These are phyloP conservation scores for Ceratobasidium theobromae DNA, from an alignment of 1,284 basidiomycete genomes.

Conservation along the genomic window DNA sequence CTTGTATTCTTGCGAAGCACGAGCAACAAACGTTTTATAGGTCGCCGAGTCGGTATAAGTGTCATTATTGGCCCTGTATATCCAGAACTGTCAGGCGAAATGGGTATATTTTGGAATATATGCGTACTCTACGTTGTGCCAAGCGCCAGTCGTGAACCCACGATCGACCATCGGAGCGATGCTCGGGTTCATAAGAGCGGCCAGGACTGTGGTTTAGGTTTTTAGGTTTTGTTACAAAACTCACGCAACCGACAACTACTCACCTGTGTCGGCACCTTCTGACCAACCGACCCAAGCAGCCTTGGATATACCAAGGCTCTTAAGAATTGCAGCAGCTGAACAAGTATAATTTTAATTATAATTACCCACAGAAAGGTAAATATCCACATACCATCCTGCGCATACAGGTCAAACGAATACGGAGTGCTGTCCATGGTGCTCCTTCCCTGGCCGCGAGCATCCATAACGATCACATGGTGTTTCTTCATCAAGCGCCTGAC, in stretches of 20 bases:
- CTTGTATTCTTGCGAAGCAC: not conserved
- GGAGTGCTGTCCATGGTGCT: slow-evolving; percentile 1
- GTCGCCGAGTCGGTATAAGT: not conserved
- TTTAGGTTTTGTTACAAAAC: too few relatives aligned
- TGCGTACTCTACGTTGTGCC: not conserved
- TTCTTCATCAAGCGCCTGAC: slow-evolving; percentile 1
- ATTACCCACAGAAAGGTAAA: not conserved
- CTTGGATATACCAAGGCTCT: not conserved
- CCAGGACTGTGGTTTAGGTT: too few relatives aligned
- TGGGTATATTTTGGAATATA: not conserved
- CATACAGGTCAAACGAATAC: slow-evolving; percentile 1
- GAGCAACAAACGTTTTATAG: not conserved
- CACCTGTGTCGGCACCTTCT: not conserved
- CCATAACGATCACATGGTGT: slow-evolving; percentile 5
- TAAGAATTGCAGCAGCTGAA: not conserved
- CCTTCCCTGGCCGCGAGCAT: not conserved
- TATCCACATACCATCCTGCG: not conserved
- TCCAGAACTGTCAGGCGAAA: not conserved
- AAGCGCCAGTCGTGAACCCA: slow-evolving; percentile 1
- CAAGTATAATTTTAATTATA: not conserved
- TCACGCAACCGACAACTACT: not conserved
- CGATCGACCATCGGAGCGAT: not conserved
- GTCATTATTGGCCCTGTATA: not conserved
- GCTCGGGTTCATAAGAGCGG: not conserved
- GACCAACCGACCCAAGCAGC: slow-evolving; percentile 17